Base-by-base conservation (phyloP, 805 yeast genomes). In the Zygotorulaspora sp. region DNA sequence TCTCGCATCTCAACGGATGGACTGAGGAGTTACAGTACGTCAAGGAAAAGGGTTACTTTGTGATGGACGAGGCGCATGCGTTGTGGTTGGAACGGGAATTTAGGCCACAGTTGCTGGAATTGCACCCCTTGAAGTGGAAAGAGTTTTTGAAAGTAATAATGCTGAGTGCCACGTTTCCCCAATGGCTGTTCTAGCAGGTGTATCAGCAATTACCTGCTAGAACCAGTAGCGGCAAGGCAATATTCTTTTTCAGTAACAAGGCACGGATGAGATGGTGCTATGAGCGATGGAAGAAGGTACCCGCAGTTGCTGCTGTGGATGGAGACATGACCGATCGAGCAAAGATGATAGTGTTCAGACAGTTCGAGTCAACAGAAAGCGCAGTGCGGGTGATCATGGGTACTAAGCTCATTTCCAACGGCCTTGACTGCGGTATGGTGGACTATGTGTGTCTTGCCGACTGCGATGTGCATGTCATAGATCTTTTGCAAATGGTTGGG, bases 311-410 rank as follows among this genome's bases (percentile, higher is more conserved):
- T 7, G 32, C 21, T 3, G 32, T 15, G 11, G 32, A 17, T 4
- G 21, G 20, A 3, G 32, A 29, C 11, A 29, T 29, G 32, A 29
- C 15, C 21, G 32, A 29, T 21, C 32, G 32, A 11, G 32, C 32
- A 19, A 29, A 15, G 32, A 19, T 29, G 7, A 11, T 6, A 11
- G 21, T 29, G 21, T 29, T 29, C 14, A 19, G 32, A 21, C 32
- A 29, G 32, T 29, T 29, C 15, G 32, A 29, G 32, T 29, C 32
- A 5, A 15, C 20, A 4, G 16, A 11, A 4, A 29, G 32, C 10
- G 12, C 32, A 3, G 32, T 29, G 21, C 32, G 32, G 4, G 19
- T 29, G 21, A 8, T 26, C 3, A 3, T 26, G 12, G 30, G 30
- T 3, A 26, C 30, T 5, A 26, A 26, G 15, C 15, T 26, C 5